phyloP scores from a whole-genome alignment of 2,329 filamentous ascomycete genomes.

The Colletotrichum echinochloae region DNA sequence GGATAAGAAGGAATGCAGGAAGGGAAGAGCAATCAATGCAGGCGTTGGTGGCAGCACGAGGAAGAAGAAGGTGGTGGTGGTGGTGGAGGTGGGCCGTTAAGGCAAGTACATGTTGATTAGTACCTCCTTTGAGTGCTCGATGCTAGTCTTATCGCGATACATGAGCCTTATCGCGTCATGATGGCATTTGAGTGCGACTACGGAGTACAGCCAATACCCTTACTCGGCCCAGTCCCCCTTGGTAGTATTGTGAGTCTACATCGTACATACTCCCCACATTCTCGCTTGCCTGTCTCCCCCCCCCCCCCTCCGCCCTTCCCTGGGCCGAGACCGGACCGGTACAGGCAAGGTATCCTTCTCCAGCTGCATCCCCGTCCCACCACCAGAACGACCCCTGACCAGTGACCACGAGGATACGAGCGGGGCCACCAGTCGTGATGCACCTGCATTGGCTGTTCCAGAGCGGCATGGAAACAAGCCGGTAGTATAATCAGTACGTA shows the following conservation, averaged over 20 bases:
- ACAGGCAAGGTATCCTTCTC: constrained; percentile 36
- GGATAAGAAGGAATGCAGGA: background rate
- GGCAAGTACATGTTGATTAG: too few relatives aligned
- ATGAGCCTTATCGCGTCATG: constrained; percentile 42
- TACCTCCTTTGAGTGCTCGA: background rate
- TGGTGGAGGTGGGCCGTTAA: constrained; percentile 12
- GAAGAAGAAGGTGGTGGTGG: background rate
- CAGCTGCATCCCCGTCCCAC: constrained; percentile 24
- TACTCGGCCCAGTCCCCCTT: constrained; percentile 15
- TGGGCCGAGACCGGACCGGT: constrained; percentile 40
- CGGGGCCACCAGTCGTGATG: constrained; percentile 29
- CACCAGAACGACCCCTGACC: constrained; percentile 33
- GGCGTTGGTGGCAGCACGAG: background rate
- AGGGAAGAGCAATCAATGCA: background rate
- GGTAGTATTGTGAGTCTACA: background rate
- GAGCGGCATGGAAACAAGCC: constrained; percentile 11
- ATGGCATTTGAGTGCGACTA: constrained; percentile 34
- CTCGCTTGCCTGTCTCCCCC: background rate
- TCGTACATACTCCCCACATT: constrained; percentile 6
- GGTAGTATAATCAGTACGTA: background rate
- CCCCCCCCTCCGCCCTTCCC: background rate
- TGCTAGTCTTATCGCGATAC: constrained; percentile 38
- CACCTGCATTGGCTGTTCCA: constrained; percentile 42
- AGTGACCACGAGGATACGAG: constrained; percentile 39
- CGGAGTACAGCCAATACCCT: constrained; percentile 28